Evolutionary conservation across 306 rosid genomes (phyloP).

Genomic region (Vigna nakashimae): DNA sequence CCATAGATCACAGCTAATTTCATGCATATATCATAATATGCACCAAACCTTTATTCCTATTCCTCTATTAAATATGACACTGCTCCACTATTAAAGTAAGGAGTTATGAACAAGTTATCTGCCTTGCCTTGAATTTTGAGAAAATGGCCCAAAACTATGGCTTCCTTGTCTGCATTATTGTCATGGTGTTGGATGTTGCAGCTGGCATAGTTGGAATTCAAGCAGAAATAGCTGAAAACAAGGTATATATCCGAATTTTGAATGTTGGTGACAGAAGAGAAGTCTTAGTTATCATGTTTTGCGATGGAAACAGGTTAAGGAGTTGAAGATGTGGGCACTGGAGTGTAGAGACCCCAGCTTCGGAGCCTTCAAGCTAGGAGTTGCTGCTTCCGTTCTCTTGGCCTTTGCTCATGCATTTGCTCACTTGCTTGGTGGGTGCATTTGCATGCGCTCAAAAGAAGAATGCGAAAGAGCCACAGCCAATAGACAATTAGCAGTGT

Average conservation of each 20-base stretch:
- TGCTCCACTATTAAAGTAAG: conserved; percentile 32
- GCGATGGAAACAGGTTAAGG: conserved; percentile 58
- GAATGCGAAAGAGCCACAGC: conserved; percentile 53
- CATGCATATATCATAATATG: conserved; percentile 35
- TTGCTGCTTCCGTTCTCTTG: conserved; percentile 70
- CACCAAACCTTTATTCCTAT: conserved; percentile 59
- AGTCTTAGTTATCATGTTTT: background rate
- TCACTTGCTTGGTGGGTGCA: conserved; percentile 76
- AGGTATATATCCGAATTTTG: conserved; percentile 45
- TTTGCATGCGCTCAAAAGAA: conserved; percentile 57
- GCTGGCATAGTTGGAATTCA: conserved; percentile 89
- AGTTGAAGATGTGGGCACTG: conserved; percentile 62
- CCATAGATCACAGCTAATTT: conserved; percentile 46
- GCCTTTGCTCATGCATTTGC: conserved; percentile 64
- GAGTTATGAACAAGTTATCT: conserved; percentile 45
- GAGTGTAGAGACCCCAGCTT: conserved; percentile 80
- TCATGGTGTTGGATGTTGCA: conserved; percentile 61
- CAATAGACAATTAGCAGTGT: conserved; percentile 59
- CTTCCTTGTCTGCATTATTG: conserved; percentile 63
- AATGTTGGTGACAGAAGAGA: background rate
- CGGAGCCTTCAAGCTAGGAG: conserved; percentile 74
- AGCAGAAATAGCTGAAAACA: conserved; percentile 81
- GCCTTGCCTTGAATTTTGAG: background rate
- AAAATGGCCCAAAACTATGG: conserved; percentile 64
- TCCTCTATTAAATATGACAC: conserved; percentile 23